phyloP scores from a whole-genome alignment of 179 eudicot genomes.

The Carnegiea gigantea region DNA sequence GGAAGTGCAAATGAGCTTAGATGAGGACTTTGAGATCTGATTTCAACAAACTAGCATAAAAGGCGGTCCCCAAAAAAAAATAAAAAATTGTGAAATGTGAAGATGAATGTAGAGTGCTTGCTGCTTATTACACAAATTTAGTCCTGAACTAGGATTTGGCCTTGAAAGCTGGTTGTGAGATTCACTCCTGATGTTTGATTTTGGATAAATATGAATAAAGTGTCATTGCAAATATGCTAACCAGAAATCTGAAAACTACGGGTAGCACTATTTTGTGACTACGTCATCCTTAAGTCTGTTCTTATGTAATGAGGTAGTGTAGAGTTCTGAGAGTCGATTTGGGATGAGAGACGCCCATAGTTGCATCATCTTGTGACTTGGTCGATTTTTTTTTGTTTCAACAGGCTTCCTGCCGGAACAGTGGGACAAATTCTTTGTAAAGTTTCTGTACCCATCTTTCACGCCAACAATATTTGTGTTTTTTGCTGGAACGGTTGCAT shows the following conservation, averaged over 20 bases:
- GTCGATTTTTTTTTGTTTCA: constrained; percentile 6
- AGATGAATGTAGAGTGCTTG: no score
- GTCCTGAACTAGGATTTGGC: not conserved
- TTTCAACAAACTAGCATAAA: not conserved
- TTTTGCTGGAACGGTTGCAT: constrained; percentile 66
- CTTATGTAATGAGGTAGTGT: not conserved
- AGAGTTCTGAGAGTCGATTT: not conserved
- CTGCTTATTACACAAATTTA: not conserved
- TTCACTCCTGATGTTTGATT: not conserved
- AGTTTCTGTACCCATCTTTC: constrained; percentile 75
- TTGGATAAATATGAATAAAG: not conserved
- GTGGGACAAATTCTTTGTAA: constrained; percentile 76
- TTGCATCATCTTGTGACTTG: constrained; percentile 1
- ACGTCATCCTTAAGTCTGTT: not conserved
- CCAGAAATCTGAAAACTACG: not conserved
- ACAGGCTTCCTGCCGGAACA: constrained; percentile 83
- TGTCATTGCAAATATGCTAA: not conserved
- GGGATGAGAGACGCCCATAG: no score
- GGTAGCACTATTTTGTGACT: not conserved
- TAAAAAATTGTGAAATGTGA: not conserved
- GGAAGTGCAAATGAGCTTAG: not conserved
- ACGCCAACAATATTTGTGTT: constrained; percentile 85
- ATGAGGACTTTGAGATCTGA: no score
- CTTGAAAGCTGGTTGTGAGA: not conserved
- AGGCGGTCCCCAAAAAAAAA: not conserved